Base-by-base conservation (phyloP, 2,329 filamentous ascomycete species). In the Scedosporium apiospermum region DNA sequence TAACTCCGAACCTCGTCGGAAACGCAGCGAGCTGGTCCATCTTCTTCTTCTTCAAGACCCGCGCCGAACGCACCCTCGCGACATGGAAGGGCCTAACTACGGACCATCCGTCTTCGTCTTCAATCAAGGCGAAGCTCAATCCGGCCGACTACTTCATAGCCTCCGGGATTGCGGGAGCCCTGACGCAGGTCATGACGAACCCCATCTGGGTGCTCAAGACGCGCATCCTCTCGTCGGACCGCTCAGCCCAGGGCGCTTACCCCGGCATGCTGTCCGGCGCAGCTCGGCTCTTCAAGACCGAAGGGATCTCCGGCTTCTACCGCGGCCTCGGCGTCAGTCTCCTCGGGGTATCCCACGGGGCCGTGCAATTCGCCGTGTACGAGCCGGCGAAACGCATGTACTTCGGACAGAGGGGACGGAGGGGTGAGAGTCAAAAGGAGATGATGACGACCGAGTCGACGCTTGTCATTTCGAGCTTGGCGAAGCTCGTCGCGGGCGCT, bases 191-290 rank as follows among this genome's bases (percentile, higher is more conserved):
- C 34, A 81, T 93, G 67, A 98, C 95, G 34, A 98, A 98, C 72
- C 95, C 95, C 2, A 88, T 99, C 69, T 99, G 95, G 95, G 95
- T 99, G 2, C 86, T 99, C 73, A 98, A 98, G 79, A 98, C 93
- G 7, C 89, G 95, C 66, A 98, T 99, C 92, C 80, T 98, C 26
- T 91, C 92, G 34, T 93, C 90, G 3, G 90, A 95, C 67, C 84
- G 85, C 59, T 80, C 84, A 62, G 82, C 86, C 5, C 83, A 82
- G 1, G 91, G 91, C 14, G 95, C 93, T 1, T 99, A 99, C 75
- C 82, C 84, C 16, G 88, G 85, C 66, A 90, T 97, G 79, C 77
- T 81, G 66, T 82, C 87, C 58, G 95, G 95, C 30, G 83, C 87
- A 2, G 74, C 73, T 44, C 82, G 85, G 55, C 84, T 99, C 21